A percentile compares a stretch with the other conserved stretches of the same genome.
Conservation (phyloP, 148 eudicot genomes). For the Salicornia ramosissima region DNA sequence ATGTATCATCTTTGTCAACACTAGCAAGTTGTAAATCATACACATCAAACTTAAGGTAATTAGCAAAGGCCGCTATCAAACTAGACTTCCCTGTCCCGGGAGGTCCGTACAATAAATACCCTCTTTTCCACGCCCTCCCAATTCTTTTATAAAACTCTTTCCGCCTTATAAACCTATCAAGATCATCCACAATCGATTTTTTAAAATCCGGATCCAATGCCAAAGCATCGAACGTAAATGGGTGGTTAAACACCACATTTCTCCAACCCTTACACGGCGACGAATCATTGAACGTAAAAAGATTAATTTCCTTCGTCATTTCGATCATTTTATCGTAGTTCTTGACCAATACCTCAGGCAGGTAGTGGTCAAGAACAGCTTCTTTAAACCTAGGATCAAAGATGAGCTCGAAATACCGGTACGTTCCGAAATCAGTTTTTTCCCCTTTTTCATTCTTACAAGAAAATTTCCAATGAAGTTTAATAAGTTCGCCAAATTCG, state of each 20-base stretch:
- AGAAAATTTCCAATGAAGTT: conserved; percentile 3
- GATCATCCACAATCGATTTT: conserved; percentile 20
- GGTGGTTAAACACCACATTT: conserved; percentile 15
- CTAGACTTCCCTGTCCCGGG: conserved; percentile 31
- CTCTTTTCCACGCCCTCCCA: conserved; percentile 30
- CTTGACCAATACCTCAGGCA: conserved; percentile 20
- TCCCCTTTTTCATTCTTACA: conserved; percentile 11
- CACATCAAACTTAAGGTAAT: conserved; percentile 21
- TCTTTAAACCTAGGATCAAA: conserved; percentile 14
- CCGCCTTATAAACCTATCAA: conserved; percentile 22
- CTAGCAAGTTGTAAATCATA: conserved; percentile 21
- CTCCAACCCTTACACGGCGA: not conserved
- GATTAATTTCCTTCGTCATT: conserved; percentile 11
- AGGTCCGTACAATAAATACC: conserved; percentile 27
- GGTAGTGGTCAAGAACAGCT: conserved; percentile 4
- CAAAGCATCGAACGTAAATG: conserved; percentile 25
- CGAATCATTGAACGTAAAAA: not conserved
- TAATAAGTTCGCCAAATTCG: not conserved
- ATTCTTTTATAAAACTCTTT: conserved; percentile 21
- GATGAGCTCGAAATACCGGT: conserved; percentile 1
- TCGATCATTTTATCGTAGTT: not conserved
- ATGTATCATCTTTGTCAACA: not conserved
- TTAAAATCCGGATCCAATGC: conserved; percentile 25
- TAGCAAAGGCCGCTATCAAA: conserved; percentile 27
- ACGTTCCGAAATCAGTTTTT: not conserved